Percentiles rank a stretch among this genome's conserved stretches.
phyloP scores from a whole-genome alignment of 345 rosid genomes.

The Zanthoxylum bungeanum region DNA sequence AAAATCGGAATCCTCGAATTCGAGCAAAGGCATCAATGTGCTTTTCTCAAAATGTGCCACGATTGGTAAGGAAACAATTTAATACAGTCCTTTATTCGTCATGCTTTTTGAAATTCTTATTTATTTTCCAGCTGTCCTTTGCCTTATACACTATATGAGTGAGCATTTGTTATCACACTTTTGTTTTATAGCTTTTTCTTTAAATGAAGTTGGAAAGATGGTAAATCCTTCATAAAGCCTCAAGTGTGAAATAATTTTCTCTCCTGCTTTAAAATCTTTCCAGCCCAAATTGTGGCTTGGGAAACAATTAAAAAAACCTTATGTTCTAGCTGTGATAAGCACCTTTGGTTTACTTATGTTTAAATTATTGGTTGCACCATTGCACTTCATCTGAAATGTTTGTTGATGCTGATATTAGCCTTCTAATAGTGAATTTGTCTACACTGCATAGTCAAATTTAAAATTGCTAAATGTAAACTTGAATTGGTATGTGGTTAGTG shows the following conservation, averaged over 20 bases:
- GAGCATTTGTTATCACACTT: background rate
- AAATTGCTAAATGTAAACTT: background rate
- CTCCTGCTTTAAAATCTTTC: background rate
- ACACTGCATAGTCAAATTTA: background rate
- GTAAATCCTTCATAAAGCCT: no score
- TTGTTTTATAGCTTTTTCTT: background rate
- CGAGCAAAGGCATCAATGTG: conserved; percentile 91
- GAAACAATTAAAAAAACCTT: background rate
- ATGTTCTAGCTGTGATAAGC: background rate
- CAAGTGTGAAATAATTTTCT: background rate
- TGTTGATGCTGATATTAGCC: background rate
- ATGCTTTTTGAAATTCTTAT: background rate
- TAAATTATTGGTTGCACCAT: no score
- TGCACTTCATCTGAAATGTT: background rate
- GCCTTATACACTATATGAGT: background rate
- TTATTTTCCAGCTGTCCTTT: background rate
- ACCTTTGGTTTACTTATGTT: background rate
- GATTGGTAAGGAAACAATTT: conserved; percentile 48
- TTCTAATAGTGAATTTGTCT: background rate
- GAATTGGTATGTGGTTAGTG: background rate
- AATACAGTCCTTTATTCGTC: background rate
- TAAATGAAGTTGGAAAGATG: no score
- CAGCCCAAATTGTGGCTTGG: background rate
- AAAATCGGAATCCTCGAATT: conserved; percentile 82
- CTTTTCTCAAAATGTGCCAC: conserved; percentile 77